phyloP scores from a whole-genome alignment of 441 rosid species.

The Adansonia madagascariensis region DNA sequence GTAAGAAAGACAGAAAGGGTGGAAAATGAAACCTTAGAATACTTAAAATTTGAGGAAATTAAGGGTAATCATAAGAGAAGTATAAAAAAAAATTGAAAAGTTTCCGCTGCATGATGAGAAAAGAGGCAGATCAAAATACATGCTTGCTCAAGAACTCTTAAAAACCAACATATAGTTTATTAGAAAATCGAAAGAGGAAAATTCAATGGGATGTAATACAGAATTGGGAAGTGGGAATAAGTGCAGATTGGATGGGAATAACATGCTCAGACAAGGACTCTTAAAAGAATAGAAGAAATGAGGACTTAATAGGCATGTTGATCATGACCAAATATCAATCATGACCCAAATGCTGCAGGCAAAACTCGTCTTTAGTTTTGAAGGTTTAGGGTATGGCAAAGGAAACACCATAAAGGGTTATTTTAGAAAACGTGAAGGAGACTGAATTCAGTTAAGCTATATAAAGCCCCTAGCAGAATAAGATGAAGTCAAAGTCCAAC shows the following conservation, averaged over 20 bases:
- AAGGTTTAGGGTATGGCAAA: not conserved
- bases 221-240: not conserved
- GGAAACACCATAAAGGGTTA: conserved; percentile 1
- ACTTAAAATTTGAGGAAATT: not conserved
- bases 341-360: conserved; percentile 10
- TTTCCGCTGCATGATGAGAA: not conserved
- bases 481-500: conserved; percentile 18
- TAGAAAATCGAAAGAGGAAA: no score
- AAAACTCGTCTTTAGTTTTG: conserved; percentile 13
- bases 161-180: no score
- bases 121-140: not conserved
- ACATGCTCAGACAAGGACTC: not conserved
- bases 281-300: conserved; percentile 6
- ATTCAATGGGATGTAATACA: not conserved
- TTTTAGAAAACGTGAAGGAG: not conserved
- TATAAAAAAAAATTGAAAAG: not conserved
- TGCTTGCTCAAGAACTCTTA: not conserved
- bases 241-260: conserved; percentile 9
- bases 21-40: conserved; percentile 16
- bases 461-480: conserved; percentile 1
- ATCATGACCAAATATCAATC: conserved; percentile 13
- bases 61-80: not conserved
- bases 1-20: conserved; percentile 25
- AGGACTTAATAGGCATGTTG: conserved; percentile 17
- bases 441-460: not conserved